Evolutionary conservation across 2,329 filamentous ascomycete species (phyloP), one percentile per base, ranked within the genome.

Genomic region (Penicillium oxalicum): DNA sequence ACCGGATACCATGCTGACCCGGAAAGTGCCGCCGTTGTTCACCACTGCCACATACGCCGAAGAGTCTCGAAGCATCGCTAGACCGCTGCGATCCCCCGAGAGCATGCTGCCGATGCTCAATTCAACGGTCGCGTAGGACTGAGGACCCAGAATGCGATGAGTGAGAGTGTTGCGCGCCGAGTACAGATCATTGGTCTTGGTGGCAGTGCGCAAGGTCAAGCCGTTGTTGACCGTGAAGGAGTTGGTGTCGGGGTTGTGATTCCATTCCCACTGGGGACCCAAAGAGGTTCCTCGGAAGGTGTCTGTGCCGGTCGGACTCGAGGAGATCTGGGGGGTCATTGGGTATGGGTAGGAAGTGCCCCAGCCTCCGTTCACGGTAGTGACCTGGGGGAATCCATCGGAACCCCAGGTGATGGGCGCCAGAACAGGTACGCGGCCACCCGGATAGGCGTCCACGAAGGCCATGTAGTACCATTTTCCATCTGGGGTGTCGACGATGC

Each of bases 401-500:
- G 58, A 54, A 2, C 67, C 71, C 74, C 76, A 83, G 0, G 61
- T 72, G 1, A 83, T 59, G 0, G 79, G 79, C 0, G 80, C 79
- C 3, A 81, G 64, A 1, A 81, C 77, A 0, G 81, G 81, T 9
- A 81, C 72, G 24, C 79, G 72, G 0, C 80, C 81, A 4, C 71
- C 74, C 0, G 81, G 80, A 50, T 80, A 83, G 0, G 73, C 70
- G 59, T 77, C 76, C 4, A 74, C 66, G 59, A 83, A 83, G 0
- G 77, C 73, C 62, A 82, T 76, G 53, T 78, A 83, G 58, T 79
- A 81, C 79, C 80, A 83, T 9, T 76, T 66, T 0, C 76, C 77
- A 9, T 71, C 60, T 0, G 72, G 69, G 0, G 77, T 79, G 45
- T 78, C 66, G 4, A 83, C 70, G 2, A 83, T 64, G 18, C 77